Evolutionary conservation across 441 rosid species (phyloP), one percentile per base, ranked within the genome.

Genomic region (Melastoma candidum): DNA sequence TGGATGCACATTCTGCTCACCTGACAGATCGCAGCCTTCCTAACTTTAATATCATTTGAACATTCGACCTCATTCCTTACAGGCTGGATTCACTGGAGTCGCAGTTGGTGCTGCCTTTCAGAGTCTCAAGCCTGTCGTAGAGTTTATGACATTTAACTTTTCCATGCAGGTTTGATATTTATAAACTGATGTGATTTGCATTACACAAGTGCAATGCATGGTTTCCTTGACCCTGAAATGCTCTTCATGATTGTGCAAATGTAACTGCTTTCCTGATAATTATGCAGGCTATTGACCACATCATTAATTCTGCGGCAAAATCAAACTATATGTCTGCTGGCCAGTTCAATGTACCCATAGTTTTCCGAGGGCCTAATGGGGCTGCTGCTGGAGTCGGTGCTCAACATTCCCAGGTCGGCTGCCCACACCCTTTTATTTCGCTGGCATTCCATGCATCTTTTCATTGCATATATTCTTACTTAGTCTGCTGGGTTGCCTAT

Each of bases 311-410:
- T 24, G 96, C 97, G 61, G 96, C 95, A 57, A 90, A 90, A 63
- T 75, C 84, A 49, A 81, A 74, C 68, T 90, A 90, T 66, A 90
- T 90, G 97, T 90, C 97, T 64, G 81, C 92, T 65, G 97, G 96
- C 48, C 92, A 80, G 63, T 68, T 90, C 4, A 59, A 70, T 22
- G 96, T 85, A 50, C 95, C 96, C 48, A 83, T 87, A 53, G 96
- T 87, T 65, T 90, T 90, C 66, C 78, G 96, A 71, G 97, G 97
- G 60, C 96, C 96, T 49, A 90, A 90, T 77, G 98, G 98, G 56
- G 90, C 95, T 45, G 98, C 98, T 54, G 95, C 95, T 57, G 98
- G 96, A 74, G 96, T 92, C 58, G 98, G 85, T 59, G 95, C 95
- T 53, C 95, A 87, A 57, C 93, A 90, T 65, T 85, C 86, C 61